Conservation (phyloP, 306 rosid genomes). For the Cicer bijugum region DNA sequence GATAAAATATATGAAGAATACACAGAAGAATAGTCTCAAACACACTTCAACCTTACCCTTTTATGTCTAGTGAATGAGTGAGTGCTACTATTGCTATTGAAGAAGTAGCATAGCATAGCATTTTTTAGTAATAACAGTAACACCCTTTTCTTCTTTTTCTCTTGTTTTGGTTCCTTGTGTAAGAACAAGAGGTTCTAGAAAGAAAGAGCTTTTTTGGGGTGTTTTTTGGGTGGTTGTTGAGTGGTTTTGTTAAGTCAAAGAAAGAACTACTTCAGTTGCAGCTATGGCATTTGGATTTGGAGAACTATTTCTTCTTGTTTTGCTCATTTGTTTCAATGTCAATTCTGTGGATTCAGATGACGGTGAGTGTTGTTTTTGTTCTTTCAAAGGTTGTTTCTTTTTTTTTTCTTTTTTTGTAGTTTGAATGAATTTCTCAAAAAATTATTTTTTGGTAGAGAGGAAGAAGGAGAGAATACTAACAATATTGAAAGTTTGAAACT, state of each 20-base stretch:
- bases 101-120: neutral
- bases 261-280: slow-evolving; percentile 17
- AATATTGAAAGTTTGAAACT: slow-evolving; percentile 41
- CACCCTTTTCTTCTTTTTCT: neutral
- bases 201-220: slow-evolving; percentile 28
- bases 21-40: slow-evolving; percentile 36
- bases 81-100: slow-evolving; percentile 1
- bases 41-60: slow-evolving; percentile 32
- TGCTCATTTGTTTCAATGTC: slow-evolving; percentile 54
- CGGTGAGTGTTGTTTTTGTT: slow-evolving; percentile 61
- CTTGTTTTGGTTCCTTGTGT: slow-evolving; percentile 11
- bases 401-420: neutral
- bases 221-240: slow-evolving; percentile 20
- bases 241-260: slow-evolving; percentile 31
- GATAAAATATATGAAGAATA: slow-evolving; percentile 36
- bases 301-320: slow-evolving; percentile 54
- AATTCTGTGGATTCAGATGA: slow-evolving; percentile 68
- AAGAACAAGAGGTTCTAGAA: slow-evolving; percentile 16
- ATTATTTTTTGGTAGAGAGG: neutral
- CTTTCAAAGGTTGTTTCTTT: neutral
- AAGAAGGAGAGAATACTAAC: neutral
- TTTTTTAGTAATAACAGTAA: neutral
- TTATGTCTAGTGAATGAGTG: slow-evolving; percentile 30
- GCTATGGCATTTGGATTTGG: slow-evolving; percentile 64
- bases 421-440: slow-evolving; percentile 15